A percentile compares a stretch with the other conserved stretches of the same genome.
These are phyloP conservation scores for Trichodelitschia bisporula DNA, from an alignment of 495 filamentous ascomycete genomes.

Conservation along the genomic window DNA sequence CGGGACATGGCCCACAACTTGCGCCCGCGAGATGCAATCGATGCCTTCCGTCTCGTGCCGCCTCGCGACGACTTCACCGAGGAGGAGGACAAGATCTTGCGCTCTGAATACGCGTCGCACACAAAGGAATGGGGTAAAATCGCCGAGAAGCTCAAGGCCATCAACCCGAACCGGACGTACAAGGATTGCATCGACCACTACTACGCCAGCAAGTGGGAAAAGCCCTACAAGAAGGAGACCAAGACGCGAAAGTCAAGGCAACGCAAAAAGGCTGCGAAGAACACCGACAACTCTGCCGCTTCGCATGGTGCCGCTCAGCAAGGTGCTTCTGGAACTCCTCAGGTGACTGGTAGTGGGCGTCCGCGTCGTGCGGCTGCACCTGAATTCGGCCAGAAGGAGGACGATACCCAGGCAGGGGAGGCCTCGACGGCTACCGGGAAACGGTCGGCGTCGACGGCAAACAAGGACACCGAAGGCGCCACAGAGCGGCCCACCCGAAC, in stretches of 20 bases:
- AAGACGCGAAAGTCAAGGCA: slow-evolving; percentile 45
- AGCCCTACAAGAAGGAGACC: slow-evolving; percentile 49
- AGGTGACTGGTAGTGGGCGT: slow-evolving; percentile 42
- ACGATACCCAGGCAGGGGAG: slow-evolving; percentile 10
- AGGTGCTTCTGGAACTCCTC: slow-evolving; percentile 12
- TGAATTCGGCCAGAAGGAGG: slow-evolving; percentile 33
- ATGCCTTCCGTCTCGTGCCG: slow-evolving; percentile 47
- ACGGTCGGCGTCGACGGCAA: slow-evolving; percentile 4
- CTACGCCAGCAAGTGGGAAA: slow-evolving; percentile 72
- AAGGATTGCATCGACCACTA: slow-evolving; percentile 85
- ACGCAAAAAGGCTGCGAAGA: slow-evolving; percentile 32
- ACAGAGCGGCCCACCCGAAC: neutral
- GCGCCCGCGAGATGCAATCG: slow-evolving; percentile 36
- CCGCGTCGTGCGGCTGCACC: slow-evolving; percentile 47
- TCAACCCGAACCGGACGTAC: slow-evolving; percentile 48
- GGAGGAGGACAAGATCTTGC: slow-evolving; percentile 54
- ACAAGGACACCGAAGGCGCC: slow-evolving; percentile 3
- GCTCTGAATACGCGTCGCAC: slow-evolving; percentile 48
- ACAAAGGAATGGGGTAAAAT: slow-evolving; percentile 91
- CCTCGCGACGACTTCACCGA: slow-evolving; percentile 62
- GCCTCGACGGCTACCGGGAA: slow-evolving; percentile 18
- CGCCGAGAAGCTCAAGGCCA: slow-evolving; percentile 43
- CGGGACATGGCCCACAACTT: slow-evolving; percentile 51
- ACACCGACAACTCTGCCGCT: slow-evolving; percentile 52
- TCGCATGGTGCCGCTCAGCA: slow-evolving; percentile 28